These are phyloP conservation scores for Pulveroboletus sp. DNA, from an alignment of 768 basidiomycete species.

Conservation along the genomic window DNA sequence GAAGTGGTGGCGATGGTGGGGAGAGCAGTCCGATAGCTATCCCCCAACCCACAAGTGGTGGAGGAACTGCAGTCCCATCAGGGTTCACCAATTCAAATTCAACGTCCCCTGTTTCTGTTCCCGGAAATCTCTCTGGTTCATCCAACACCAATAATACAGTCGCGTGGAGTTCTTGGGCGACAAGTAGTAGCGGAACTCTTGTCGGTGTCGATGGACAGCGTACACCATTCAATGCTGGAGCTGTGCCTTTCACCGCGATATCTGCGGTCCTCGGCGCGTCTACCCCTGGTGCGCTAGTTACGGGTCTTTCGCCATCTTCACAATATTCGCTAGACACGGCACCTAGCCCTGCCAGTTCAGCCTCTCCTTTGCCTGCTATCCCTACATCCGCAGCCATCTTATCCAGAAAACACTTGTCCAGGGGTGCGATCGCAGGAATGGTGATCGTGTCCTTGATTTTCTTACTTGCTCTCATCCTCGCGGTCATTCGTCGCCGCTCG, in stretches of 20 bases:
- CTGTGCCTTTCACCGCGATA: not conserved
- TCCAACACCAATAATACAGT: not conserved
- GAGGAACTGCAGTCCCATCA: not conserved
- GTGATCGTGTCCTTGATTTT: constrained; percentile 28
- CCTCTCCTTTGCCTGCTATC: constrained; percentile 13
- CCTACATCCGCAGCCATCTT: constrained; percentile 5
- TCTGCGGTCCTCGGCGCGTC: not conserved
- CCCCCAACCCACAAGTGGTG: not conserved
- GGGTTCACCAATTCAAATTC: not conserved
- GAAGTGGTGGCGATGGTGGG: not conserved
- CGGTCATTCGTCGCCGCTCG: constrained; percentile 45
- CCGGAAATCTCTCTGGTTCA: not conserved
- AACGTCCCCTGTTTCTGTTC: not conserved
- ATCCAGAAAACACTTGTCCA: constrained; percentile 33
- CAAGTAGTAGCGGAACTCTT: not conserved
- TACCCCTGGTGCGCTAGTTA: not conserved
- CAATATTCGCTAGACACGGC: constrained; percentile 7
- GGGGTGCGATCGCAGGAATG: constrained; percentile 47
- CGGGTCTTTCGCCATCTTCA: not conserved
- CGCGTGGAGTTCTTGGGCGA: not conserved
- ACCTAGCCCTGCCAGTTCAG: constrained; percentile 8
- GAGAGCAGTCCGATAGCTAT: not conserved
- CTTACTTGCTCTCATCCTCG: constrained; percentile 34
- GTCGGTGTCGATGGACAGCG: not conserved
- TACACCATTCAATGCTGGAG: not conserved